Evolutionary conservation across 768 basidiomycete genomes (phyloP).

Genomic region (Thelephora aurantiotincta): DNA sequence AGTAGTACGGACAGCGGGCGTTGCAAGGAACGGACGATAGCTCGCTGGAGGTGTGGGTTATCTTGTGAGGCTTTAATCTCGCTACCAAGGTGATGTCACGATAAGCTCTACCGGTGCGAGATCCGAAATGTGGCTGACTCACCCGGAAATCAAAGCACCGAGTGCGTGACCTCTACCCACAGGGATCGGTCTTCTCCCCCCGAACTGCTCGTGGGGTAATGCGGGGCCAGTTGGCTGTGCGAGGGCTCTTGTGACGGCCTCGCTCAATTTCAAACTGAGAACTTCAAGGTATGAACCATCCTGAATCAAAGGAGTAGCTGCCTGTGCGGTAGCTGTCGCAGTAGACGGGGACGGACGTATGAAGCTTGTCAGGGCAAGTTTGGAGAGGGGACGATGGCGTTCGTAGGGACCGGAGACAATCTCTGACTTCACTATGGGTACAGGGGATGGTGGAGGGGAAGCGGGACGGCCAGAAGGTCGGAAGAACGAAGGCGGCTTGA

Average conservation of each 20-base stretch:
- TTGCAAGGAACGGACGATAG: constrained; percentile 60
- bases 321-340: constrained; percentile 15
- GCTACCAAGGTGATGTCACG: constrained; percentile 21
- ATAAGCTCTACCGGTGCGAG: neutral
- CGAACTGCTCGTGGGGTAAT: constrained; percentile 34
- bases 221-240: constrained; percentile 47
- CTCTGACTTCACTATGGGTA: constrained; percentile 21
- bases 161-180: constrained; percentile 53
- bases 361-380: constrained; percentile 45
- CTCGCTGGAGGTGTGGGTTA: constrained; percentile 50
- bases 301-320: constrained; percentile 29
- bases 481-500: constrained; percentile 56
- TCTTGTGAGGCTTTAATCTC: constrained; percentile 54
- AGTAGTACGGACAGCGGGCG: constrained; percentile 65
- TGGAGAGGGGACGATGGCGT: constrained; percentile 38
- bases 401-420: constrained; percentile 26
- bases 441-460: constrained; percentile 36
- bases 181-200: constrained; percentile 63
- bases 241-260: constrained; percentile 67
- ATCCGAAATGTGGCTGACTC: constrained; percentile 17
- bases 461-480: constrained; percentile 48
- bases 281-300: constrained; percentile 74
- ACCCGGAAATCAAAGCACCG: constrained; percentile 60
- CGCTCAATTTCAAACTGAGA: constrained; percentile 63
- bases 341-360: constrained; percentile 38